Percentiles rank a stretch among this genome's conserved stretches.
Evolutionary conservation across 1,284 basidiomycete species (phyloP).

Genomic region (Apiotrichum siamense): DNA sequence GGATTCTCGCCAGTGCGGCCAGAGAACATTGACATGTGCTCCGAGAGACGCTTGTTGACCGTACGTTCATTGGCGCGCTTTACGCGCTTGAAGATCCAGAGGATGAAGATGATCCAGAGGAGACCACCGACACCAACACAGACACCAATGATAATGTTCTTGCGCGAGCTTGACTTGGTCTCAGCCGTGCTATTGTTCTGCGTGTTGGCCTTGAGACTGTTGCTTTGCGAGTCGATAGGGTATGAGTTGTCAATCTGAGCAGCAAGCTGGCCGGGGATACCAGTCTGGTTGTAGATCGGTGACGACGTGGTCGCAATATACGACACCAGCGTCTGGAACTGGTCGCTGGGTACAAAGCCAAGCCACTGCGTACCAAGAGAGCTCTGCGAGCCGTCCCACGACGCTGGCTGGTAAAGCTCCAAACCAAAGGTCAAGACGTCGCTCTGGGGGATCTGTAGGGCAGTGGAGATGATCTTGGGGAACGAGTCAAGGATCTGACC

Average conservation of each 20-base stretch:
- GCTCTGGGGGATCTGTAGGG: constrained; percentile 29
- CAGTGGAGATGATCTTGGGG: constrained; percentile 38
- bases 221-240: constrained; percentile 19
- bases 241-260: constrained; percentile 45
- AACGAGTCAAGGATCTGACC: constrained; percentile 47
- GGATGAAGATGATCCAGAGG: constrained; percentile 44
- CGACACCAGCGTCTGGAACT: constrained; percentile 43
- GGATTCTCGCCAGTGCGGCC: constrained; percentile 21
- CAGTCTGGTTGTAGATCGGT: constrained; percentile 46
- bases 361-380: constrained; percentile 46
- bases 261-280: constrained; percentile 44
- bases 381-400: constrained; percentile 34
- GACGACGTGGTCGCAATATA: constrained; percentile 22
- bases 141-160: constrained; percentile 47
- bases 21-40: constrained; percentile 47
- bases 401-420: constrained; percentile 45
- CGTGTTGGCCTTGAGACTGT: background rate
- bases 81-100: constrained; percentile 47
- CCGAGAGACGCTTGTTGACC: constrained; percentile 45
- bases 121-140: constrained; percentile 45
- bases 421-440: constrained; percentile 45
- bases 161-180: constrained; percentile 18
- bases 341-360: constrained; percentile 43
- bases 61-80: constrained; percentile 44
- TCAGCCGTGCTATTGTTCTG: background rate